Base-by-base conservation (phyloP, 169 alveolate species). In the Plasmodium ovale region DNA sequence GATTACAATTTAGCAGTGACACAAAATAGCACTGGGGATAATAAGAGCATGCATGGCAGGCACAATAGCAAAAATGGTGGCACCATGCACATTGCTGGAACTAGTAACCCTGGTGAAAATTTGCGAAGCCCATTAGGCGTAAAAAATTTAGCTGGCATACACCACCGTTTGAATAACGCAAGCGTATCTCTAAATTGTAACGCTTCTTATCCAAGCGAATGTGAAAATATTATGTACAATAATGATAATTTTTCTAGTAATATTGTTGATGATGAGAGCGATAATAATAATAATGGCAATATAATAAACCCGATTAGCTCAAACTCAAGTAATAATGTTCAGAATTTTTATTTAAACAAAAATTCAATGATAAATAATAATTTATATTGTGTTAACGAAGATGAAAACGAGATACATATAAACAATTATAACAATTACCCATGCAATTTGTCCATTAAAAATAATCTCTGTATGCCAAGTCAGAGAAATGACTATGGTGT, bases 1-100 rank as follows among this genome's bases (percentile, higher is more conserved):
- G 82, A 82, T 19, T 82, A 49, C 53, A 82, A 82, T 47, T 33
- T 82, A 67, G 0, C 29, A 39, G 9, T 59, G 53, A 82, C 64
- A 35, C 47, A 67, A 19, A 51, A 42, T 16, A 19, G 35, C 19
- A 16, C 33, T 29, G 21, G 49, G 19, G 12, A 74, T 9, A 51
- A 68, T 16, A 68, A 3, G 3, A 67, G 14, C 65, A 25, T 56
- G 31, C 33, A 14, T 37, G 59, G 16, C 25, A 54, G 49, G 49
- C 37, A 82, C 12, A 53, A 27, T 19, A 4, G 6, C 23, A 42
- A 27, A 1, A 54, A 33, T n/a, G n/a, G 14, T 4, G 29, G 25
- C 51, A 72, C 4, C 44, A 53, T 29, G n/a, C 39, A 0, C 37
- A 54, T 14, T 7, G 12, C 14, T 67, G 58, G 3, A 1, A 51